A percentile compares a stretch with the other conserved stretches of the same genome.
Evolutionary conservation across 2,329 filamentous ascomycete species (phyloP).

Genomic region (Stachybotrys elegans): DNA sequence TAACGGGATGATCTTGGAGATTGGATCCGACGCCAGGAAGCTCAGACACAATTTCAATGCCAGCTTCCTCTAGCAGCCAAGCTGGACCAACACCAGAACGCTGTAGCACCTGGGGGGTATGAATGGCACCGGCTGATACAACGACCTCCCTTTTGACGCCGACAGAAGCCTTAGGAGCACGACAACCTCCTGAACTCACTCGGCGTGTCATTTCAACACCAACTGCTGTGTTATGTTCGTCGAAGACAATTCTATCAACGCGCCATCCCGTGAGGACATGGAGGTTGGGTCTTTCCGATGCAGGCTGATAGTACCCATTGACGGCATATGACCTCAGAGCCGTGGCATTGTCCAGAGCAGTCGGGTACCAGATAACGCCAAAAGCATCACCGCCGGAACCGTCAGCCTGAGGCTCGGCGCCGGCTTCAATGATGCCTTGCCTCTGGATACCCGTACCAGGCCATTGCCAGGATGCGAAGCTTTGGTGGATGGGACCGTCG

Average conservation of each 20-base stretch:
- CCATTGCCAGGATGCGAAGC: constrained; percentile 2
- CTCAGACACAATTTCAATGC: neutral
- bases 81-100: neutral
- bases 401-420: neutral
- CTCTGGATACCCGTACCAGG: neutral
- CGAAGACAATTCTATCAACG: neutral
- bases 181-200: neutral
- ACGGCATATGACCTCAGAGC: constrained; percentile 1
- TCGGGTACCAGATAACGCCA: constrained; percentile 3
- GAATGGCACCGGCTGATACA: neutral
- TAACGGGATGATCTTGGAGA: neutral
- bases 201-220: neutral
- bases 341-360: constrained; percentile 1
- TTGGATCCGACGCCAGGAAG: constrained; percentile 2
- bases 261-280: constrained; percentile 1
- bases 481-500: neutral
- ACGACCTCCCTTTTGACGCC: neutral
- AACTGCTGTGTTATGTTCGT: neutral
- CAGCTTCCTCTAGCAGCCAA: constrained; percentile 1
- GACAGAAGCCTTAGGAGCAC: neutral
- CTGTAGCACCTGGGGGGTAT: constrained; percentile 1
- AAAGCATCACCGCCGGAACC: constrained; percentile 1
- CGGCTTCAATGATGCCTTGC: constrained; percentile 2
- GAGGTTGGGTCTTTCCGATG: neutral
- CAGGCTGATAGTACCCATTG: constrained; percentile 1